Conservation (phyloP, 306 rosid genomes). For the Glycyrrhiza uralensis region DNA sequence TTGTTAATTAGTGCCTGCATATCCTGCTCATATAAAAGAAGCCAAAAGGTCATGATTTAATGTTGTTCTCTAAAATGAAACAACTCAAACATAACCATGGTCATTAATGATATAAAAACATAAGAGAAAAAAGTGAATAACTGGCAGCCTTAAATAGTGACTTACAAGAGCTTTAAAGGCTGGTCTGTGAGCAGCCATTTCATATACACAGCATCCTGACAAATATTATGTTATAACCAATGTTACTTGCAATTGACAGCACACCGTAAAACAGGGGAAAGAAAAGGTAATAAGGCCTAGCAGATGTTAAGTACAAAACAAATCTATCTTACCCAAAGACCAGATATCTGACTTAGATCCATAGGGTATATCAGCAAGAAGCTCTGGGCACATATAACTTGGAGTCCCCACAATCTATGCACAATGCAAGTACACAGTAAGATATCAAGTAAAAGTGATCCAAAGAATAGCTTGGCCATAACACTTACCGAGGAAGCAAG, state of each 20-base stretch:
- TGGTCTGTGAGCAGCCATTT: conserved; percentile 82
- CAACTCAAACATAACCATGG: not conserved
- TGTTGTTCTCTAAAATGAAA: conserved; percentile 7
- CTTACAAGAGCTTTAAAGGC: conserved; percentile 98
- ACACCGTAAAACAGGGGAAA: not conserved
- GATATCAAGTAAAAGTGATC: conserved; percentile 2
- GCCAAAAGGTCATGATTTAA: not conserved
- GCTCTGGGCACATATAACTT: conserved; percentile 97
- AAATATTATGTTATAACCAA: not conserved
- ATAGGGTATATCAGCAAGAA: conserved; percentile 98
- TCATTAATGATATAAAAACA: not conserved
- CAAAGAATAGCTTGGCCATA: not conserved
- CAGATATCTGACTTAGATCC: conserved; percentile 98
- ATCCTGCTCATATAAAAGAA: conserved; percentile 63
- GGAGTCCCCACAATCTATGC: conserved; percentile 95
- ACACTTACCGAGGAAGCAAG: conserved; percentile 88
- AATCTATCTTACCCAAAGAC: conserved; percentile 72
- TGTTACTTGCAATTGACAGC: not conserved
- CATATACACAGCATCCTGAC: conserved; percentile 93
- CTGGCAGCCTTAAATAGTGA: conserved; percentile 8
- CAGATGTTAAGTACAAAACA: not conserved
- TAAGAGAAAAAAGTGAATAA: not conserved
- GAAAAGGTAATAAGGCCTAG: not conserved
- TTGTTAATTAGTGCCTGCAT: conserved; percentile 89
- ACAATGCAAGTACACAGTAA: not conserved